Percentiles rank a stretch among this genome's conserved stretches.
Conservation (phyloP, 148 eudicot species). For the Beta vulgaris region DNA sequence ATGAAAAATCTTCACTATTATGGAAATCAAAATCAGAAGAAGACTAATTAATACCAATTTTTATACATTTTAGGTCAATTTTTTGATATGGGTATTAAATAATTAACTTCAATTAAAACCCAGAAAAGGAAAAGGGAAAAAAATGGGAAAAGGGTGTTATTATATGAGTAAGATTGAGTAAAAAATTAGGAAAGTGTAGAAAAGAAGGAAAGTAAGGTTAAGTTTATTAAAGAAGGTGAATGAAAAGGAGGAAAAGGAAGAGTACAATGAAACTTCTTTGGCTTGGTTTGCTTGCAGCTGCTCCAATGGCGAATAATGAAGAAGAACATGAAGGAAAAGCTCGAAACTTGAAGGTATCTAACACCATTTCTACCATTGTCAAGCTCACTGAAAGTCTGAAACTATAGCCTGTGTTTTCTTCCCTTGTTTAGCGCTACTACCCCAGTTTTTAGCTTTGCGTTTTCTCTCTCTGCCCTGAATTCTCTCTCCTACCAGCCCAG, state of each 20-base stretch:
- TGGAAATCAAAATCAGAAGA: constrained; percentile 14
- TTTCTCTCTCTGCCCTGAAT: too few species aligned
- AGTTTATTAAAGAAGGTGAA: constrained; percentile 57
- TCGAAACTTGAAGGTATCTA: too few species aligned
- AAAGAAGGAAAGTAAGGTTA: constrained; percentile 26
- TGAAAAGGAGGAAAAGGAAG: constrained; percentile 67
- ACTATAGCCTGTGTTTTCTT: too few species aligned
- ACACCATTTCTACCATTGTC: too few species aligned
- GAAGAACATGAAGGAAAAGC: constrained; percentile 17
- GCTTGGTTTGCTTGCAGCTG: not conserved
- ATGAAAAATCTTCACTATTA: constrained; percentile 10
- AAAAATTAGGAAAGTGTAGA: constrained; percentile 24
- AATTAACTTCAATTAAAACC: not conserved
- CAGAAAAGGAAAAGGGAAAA: constrained; percentile 6
- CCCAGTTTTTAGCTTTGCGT: not conserved
- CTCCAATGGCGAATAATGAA: not conserved
- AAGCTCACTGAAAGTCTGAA: too few species aligned
- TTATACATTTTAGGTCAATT: not conserved
- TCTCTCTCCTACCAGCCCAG: not conserved
- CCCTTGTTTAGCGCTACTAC: not conserved
- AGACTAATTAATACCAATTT: constrained; percentile 4
- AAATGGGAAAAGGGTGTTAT: constrained; percentile 4
- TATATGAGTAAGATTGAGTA: constrained; percentile 24
- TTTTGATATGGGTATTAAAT: constrained; percentile 17
- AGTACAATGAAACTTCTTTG: constrained; percentile 47